Evolutionary conservation across 768 basidiomycete species (phyloP), one percentile per base, ranked within the genome.

Genomic region (Calocybe indica): DNA sequence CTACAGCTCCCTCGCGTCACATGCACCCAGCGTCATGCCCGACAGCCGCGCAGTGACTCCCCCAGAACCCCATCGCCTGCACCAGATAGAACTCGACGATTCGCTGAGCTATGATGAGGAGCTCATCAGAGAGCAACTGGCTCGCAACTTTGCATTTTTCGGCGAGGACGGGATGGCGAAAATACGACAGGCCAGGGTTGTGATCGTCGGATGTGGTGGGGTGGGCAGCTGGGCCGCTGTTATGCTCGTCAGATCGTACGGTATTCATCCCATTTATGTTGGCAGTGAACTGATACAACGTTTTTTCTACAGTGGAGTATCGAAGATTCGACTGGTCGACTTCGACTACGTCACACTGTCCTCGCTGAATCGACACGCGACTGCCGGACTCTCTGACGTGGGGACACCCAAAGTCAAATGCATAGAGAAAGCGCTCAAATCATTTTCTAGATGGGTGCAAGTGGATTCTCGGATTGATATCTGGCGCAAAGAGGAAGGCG

Each of bases 341-440:
- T 97, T 98, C 62, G 96, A 98, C 78, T 83, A 94, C 54, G 94
- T 97, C 53, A 93, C 94, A 0, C 71, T 99, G 10, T 94, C 91
- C 2, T 96, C 92, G 0, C 78, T 99, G 35, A 98, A 99, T 63
- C 78, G 95, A 40, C 95, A 97, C 58, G 93, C 95, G 12, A 88
- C 89, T 5, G 96, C 96, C 7, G 75, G 76, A 2, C 75, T 89
- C n/a, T 70, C 82, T 2, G 93, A 97, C 58, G 96, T 99, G 37
- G 95, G 93, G 14, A 92, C 83, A 8, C 86, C 95, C 1, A 98
- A 99, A 65, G 95, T 97, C 6, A 71, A 70, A 56, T 81, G 84
- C 66, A 69, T 96, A 55, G 81, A 85, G 59, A 75, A 76, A 41
- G 71, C 78, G 1, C 72, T 89, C 52, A 80, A 78, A 48, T 68